Evolutionary conservation across 768 basidiomycete species (phyloP).

Genomic region (Russula dissimulans): DNA sequence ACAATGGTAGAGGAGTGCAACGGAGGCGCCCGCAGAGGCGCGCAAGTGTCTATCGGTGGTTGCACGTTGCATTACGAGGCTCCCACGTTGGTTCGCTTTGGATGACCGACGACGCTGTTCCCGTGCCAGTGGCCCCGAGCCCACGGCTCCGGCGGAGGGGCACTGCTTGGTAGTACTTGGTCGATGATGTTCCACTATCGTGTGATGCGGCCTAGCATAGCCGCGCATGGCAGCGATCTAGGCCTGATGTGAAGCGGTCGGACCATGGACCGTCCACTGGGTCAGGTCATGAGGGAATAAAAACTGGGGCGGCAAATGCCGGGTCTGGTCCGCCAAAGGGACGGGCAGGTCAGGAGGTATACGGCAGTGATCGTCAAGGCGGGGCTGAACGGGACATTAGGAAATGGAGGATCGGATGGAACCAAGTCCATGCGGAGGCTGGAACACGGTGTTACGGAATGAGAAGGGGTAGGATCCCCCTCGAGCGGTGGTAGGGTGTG

Average conservation of each 20-base stretch:
- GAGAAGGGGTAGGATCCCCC: not conserved
- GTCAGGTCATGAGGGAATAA: conserved; percentile 5
- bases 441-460: conserved; percentile 11
- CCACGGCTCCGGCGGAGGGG: no score
- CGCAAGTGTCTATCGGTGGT: not conserved
- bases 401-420: conserved; percentile 2
- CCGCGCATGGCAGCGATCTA: not conserved
- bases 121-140: no score
- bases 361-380: conserved; percentile 6
- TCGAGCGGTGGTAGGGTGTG: conserved; percentile 3
- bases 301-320: not conserved
- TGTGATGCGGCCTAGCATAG: not conserved
- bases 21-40: not conserved
- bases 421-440: conserved; percentile 10
- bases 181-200: not conserved
- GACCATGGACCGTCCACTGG: not conserved
- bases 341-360: conserved; percentile 7
- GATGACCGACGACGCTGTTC: not conserved
- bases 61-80: not conserved
- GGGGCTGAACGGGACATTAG: not conserved
- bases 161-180: not conserved
- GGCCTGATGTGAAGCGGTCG: not conserved
- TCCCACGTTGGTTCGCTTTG: not conserved
- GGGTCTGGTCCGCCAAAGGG: not conserved
- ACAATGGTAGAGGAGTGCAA: not conserved